These are phyloP conservation scores for Dendrocalamus sinicus DNA, from an alignment of 176 grass and related monocot genomes.

Conservation along the genomic window DNA sequence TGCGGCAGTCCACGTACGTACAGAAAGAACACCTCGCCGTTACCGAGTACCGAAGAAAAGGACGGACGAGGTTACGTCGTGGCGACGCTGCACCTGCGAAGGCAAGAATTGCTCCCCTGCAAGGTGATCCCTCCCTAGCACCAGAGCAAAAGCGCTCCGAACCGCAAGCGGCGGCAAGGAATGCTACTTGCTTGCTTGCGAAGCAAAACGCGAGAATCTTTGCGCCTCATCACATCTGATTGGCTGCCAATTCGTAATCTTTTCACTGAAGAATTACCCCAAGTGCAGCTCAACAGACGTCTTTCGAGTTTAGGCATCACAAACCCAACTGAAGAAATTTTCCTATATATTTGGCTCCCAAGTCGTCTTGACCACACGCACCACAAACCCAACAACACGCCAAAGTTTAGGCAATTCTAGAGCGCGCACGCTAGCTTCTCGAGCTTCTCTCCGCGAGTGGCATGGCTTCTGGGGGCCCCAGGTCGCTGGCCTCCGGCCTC, in stretches of 20 bases:
- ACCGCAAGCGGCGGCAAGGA: constrained; percentile 9
- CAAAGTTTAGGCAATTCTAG: not conserved
- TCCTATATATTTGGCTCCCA: not conserved
- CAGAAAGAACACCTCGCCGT: not conserved
- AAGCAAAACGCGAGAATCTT: constrained; percentile 1
- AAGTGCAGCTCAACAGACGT: not conserved
- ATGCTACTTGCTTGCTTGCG: not conserved
- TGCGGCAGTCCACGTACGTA: not conserved
- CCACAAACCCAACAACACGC: not conserved
- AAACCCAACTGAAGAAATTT: no score
- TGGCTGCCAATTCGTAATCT: not conserved
- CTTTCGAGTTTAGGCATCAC: not conserved
- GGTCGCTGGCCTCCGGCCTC: constrained; percentile 52
- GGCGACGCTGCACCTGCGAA: not conserved
- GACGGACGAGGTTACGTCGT: not conserved
- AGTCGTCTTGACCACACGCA: not conserved
- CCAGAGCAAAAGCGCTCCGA: constrained; percentile 11
- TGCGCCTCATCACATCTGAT: not conserved
- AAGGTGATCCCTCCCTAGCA: constrained; percentile 35
- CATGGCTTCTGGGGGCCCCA: constrained; percentile 55
- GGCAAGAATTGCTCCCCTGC: not conserved
- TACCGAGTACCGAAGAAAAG: not conserved
- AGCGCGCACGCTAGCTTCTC: not conserved
- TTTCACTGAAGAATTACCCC: not conserved
- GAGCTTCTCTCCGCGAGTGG: not conserved